Base-by-base conservation (phyloP, 1,139 yeast genomes). In the Pneumocystis oryctolagi region DNA sequence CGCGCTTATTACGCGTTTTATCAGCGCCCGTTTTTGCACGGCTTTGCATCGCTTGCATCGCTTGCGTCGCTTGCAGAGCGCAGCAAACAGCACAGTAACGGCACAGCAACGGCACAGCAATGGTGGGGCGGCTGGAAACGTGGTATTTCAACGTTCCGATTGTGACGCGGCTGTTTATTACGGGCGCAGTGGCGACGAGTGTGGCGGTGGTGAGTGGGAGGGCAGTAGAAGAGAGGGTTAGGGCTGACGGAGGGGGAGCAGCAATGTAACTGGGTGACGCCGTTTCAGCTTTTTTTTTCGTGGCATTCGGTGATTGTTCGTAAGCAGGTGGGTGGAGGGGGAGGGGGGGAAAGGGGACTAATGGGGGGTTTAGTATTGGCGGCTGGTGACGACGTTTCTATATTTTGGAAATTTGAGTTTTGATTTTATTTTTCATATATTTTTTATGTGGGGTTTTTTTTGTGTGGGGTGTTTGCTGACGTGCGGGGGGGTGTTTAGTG, bases 401-500 rank as follows among this genome's bases (percentile, higher is more conserved):
- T 79, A 77, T 65, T 73, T 75, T 64, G 82, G 82, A 1, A 70
- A 73, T 18, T 66, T 79, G 12, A 73, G 77, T 31, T 64, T 75
- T 60, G 76, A 75, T 62, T 70, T 77, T 40, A 62, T 75, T 25
- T 67, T 78, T 53, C 71, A 74, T 60, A 67, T 78, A 31, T 76
- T 70, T 66, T 73, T 77, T 64, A 69, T 78, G 57, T 69, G 3
- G 16, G 31, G 18, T 37, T 2, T 39, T n/a, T 39, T n/a, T 18
- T 39, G 16, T n/a, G n/a, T n/a, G n/a, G n/a, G n/a, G n/a, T n/a
- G n/a, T n/a, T n/a, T n/a, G 12, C 37, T 34, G 12, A 34, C 37
- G 9, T n/a, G n/a, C n/a, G n/a, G n/a, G 12, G 37, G 2, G 37
- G 34, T 31, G 8, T 34, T 9, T 25, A 47, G 55, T 4, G 55